Base-by-base conservation (phyloP, 805 yeast genomes). In the Kodamaea neixiangensis region DNA sequence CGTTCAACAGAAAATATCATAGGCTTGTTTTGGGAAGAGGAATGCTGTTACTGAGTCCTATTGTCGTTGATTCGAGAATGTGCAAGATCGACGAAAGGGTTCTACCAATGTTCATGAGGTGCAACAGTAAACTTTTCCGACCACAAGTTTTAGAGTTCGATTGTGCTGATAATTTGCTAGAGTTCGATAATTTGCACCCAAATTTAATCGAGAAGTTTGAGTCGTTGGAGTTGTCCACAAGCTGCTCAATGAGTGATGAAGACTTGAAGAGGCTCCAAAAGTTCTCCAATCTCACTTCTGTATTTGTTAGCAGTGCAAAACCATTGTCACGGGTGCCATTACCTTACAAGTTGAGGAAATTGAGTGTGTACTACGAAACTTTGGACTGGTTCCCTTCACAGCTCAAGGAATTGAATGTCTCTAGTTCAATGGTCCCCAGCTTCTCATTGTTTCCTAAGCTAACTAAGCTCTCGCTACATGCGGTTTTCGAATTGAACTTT, bases 171-270 rank as follows among this genome's bases (percentile, higher is more conserved):
- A 29, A 41, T 6, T 41, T 41, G 31, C 7, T 41, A 6, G 44
- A 41, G 34, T 22, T 41, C n/a, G 44, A 41, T 14, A 14, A n/a
- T 18, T 41, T 41, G 44, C 34, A 41, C 34, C 34, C 44, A 17
- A 41, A 41, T 14, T 22, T 41, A 15, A 17, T 41, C 3, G 19
- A 21, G n/a, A 18, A 20, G 34, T 41, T 41, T 17, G 34, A 14
- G 4, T 19, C 14, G 7, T 20, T 41, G 33, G 19, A 41, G 22
- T 19, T 41, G 14, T 11, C 22, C 10, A 11, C 33, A 5, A 20
- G 19, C 19, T 21, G 6, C 10, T 5, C 34, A 15, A 41, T 41
- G 33, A 19, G 10, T 15, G 44, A 41, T 19, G 18, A 22, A 3
- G 44, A 41, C 18, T 20, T 41, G 19, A 4, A 15, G 17, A 22